Evolutionary conservation across 2,329 filamentous ascomycete genomes (phyloP), one percentile per base, ranked within the genome.

Genomic region (Penicillium janthinellum): DNA sequence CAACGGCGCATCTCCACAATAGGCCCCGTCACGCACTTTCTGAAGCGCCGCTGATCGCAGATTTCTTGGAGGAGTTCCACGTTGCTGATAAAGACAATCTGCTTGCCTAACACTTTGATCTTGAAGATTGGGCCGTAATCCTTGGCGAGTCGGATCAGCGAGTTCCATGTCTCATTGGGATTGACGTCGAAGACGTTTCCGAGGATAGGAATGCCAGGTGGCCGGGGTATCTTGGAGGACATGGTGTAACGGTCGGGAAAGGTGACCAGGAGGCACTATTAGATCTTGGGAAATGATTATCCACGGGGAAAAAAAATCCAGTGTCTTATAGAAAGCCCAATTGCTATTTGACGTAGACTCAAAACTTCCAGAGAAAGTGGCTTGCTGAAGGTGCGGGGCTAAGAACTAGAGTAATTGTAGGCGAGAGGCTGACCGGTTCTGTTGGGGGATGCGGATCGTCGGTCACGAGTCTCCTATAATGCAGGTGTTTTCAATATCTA

Each of bases 21-120:
- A 0, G 81, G 78, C 1, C 72, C 73, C 65, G 89, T 90, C 20
- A 81, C 72, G 54, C 66, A 70, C 66, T 77, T 77, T 11, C 68
- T 74, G 70, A 91, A 90, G 20, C 87, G 81, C 60, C 80, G 85
- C 73, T 91, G 86, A 59, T 91, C 85, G 67, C 86, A 90, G 8
- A 85, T 71, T 67, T 91, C 88, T 57, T 88, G 82, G 35, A 89
- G 77, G 0, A 90, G 76, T 39, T 81, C 82, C 17, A 83, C 80
- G 35, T 77, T 84, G 45, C 78, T 81, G 47, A 84, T 76, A 57
- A 88, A 75, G 47, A 87, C 78, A 15, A 79, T 70, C 7, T 80
- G 78, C 5, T 76, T 69, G 14, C 71, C 73, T 1, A 81, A 78
- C 5, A 82, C 79, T 5, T 75, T 79, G 52, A 90, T 75, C 63